These are phyloP conservation scores for Diaporthe longicolla DNA, from an alignment of 2,329 filamentous ascomycete species.

Conservation along the genomic window DNA sequence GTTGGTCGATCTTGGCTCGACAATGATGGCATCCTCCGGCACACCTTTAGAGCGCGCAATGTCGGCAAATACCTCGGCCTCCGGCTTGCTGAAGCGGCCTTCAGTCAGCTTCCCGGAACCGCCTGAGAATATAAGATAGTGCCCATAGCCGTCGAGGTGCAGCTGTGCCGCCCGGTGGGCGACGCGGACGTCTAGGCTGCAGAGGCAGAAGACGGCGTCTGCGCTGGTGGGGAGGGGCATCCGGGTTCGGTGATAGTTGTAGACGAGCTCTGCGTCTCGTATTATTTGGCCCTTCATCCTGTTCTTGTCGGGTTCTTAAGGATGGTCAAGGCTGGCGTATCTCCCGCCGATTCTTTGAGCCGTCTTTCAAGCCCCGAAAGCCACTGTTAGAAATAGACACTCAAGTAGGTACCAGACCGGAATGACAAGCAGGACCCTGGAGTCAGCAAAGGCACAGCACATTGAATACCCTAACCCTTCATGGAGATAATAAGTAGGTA, in stretches of 20 bases:
- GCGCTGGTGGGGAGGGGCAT: slow-evolving; percentile 51
- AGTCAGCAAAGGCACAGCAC: no score
- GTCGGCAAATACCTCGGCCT: slow-evolving; percentile 59
- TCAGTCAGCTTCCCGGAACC: slow-evolving; percentile 58
- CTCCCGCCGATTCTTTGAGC: not conserved
- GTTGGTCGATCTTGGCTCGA: slow-evolving; percentile 58
- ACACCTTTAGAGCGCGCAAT: slow-evolving; percentile 58
- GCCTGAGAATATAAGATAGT: slow-evolving; percentile 61
- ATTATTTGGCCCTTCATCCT: not conserved
- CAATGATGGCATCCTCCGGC: slow-evolving; percentile 54
- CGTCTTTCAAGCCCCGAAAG: no score
- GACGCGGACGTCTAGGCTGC: slow-evolving; percentile 62
- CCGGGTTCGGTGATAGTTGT: slow-evolving; percentile 60
- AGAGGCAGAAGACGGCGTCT: slow-evolving; percentile 62
- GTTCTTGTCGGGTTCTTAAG: not conserved
- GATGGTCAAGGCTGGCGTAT: fast-evolving
- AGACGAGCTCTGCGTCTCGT: slow-evolving; percentile 56
- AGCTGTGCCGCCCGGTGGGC: slow-evolving; percentile 59
- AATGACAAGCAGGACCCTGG: no score
- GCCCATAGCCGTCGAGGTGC: slow-evolving; percentile 56
- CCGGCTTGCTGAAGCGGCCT: slow-evolving; percentile 55
- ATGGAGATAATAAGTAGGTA: no score
- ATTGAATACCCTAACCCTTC: not conserved
- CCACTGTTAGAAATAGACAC: no score
- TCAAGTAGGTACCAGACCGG: no score